A percentile compares a stretch with the other conserved stretches of the same genome.
These are phyloP conservation scores for Yarrowia sp. DNA, from an alignment of 805 yeast species.

Conservation along the genomic window DNA sequence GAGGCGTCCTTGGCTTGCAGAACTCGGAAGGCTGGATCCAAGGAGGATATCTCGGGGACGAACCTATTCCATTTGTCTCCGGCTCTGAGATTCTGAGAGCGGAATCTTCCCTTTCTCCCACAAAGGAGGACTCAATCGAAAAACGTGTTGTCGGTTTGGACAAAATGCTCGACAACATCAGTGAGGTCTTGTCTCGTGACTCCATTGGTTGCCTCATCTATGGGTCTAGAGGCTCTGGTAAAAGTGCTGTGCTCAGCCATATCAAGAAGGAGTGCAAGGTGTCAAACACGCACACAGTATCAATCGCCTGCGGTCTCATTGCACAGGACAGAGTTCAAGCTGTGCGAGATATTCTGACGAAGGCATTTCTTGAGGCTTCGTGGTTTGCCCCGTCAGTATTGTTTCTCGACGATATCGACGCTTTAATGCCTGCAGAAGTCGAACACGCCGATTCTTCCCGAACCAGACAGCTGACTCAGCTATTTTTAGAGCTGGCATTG, in stretches of 20 bases:
- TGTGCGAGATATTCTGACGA: conserved; percentile 48
- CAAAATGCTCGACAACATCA: conserved; percentile 52
- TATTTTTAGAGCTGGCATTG: conserved; percentile 58
- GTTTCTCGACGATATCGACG: conserved; percentile 79
- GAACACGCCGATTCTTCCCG: conserved; percentile 65
- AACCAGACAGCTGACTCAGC: conserved; percentile 71
- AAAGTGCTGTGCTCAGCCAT: conserved; percentile 61
- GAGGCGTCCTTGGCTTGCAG: conserved; percentile 65
- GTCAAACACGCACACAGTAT: conserved; percentile 52
- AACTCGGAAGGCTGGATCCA: conserved; percentile 55
- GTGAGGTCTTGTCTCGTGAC: conserved; percentile 54
- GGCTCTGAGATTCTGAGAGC: conserved; percentile 52
- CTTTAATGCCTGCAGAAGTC: conserved; percentile 69
- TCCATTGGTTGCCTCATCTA: conserved; percentile 65
- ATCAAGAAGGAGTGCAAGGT: conserved; percentile 47
- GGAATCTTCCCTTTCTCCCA: conserved; percentile 48
- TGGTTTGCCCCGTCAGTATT: conserved; percentile 84
- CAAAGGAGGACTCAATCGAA: conserved; percentile 5
- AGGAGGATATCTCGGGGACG: conserved; percentile 34
- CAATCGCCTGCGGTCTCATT: conserved; percentile 61
- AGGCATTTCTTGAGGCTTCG: conserved; percentile 59
- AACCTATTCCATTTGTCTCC: conserved; percentile 38
- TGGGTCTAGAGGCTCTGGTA: conserved; percentile 86
- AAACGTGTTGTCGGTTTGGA: conserved; percentile 65
- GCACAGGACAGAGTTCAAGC: conserved; percentile 52